Conservation (phyloP, 2,329 filamentous ascomycete species). For the Trichoderma aggressivum region DNA sequence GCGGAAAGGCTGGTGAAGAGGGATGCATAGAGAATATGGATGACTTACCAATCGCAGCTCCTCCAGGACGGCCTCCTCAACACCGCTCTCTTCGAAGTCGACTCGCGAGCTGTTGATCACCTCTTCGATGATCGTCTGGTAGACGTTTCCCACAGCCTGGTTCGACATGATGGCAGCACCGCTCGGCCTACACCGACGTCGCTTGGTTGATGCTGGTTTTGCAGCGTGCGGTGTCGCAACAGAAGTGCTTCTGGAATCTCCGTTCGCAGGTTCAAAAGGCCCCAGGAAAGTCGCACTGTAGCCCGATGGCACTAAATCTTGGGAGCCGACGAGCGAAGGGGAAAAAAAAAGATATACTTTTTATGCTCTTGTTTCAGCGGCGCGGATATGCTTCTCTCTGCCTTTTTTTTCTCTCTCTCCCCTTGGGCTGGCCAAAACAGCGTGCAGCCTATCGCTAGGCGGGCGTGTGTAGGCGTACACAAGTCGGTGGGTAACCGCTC, state of each 20-base stretch:
- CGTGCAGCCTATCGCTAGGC: slow-evolving; percentile 4
- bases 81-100: slow-evolving; percentile 95
- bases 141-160: slow-evolving; percentile 68
- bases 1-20: not conserved
- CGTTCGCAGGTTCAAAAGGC: not conserved
- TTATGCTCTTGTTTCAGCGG: not conserved
- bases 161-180: slow-evolving; percentile 52
- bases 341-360: not conserved
- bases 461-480: slow-evolving; percentile 13
- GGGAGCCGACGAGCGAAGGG: not conserved
- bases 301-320: not conserved
- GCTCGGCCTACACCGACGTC: slow-evolving; percentile 16
- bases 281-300: not conserved
- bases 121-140: slow-evolving; percentile 73
- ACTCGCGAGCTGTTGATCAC: slow-evolving; percentile 89
- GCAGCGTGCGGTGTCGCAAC: not conserved
- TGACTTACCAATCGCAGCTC: slow-evolving; percentile 79
- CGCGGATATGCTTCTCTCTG: not conserved
- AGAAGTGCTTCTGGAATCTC: not conserved
- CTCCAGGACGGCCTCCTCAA: slow-evolving; percentile 81
- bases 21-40: not conserved
- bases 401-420: not conserved
- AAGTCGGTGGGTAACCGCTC: slow-evolving; percentile 18
- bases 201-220: slow-evolving; percentile 12
- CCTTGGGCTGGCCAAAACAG: not conserved